These are phyloP conservation scores for Niebla homalea DNA, from an alignment of 495 filamentous ascomycete species.

Conservation along the genomic window DNA sequence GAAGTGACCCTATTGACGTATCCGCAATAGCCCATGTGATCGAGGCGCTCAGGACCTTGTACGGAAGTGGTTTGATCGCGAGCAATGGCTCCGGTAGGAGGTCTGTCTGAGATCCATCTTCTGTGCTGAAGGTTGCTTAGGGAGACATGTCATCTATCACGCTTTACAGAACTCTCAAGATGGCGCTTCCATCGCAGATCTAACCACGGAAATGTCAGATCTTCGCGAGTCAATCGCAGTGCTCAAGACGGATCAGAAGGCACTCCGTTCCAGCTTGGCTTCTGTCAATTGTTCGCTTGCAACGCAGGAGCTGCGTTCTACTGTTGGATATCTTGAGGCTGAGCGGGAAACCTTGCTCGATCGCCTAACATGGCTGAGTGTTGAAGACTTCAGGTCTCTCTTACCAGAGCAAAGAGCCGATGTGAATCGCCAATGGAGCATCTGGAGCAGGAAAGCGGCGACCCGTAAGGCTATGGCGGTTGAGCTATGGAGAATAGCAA, in stretches of 20 bases:
- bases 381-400: slow-evolving; percentile 29
- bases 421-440: slow-evolving; percentile 35
- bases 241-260: slow-evolving; percentile 39
- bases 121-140: slow-evolving; percentile 19
- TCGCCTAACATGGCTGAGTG: slow-evolving; percentile 27
- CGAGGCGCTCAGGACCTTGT: slow-evolving; percentile 50
- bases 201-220: slow-evolving; percentile 36
- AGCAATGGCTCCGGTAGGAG: slow-evolving; percentile 40
- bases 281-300: slow-evolving; percentile 37
- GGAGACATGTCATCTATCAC: slow-evolving; percentile 54
- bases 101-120: background rate
- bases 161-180: slow-evolving; percentile 38
- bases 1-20: slow-evolving; percentile 44
- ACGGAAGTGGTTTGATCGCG: slow-evolving; percentile 45
- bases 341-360: slow-evolving; percentile 30
- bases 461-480: slow-evolving; percentile 38
- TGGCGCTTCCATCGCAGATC: slow-evolving; percentile 28
- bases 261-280: slow-evolving; percentile 33
- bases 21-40: slow-evolving; percentile 48
- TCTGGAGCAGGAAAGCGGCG: slow-evolving; percentile 35
- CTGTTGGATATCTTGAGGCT: slow-evolving; percentile 31
- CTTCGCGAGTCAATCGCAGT: slow-evolving; percentile 36
- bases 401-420: slow-evolving; percentile 32
- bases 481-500: slow-evolving; percentile 36
- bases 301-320: slow-evolving; percentile 35